Evolutionary conservation across 768 basidiomycete genomes (phyloP), one percentile per base, ranked within the genome.

Genomic region (Collybiopsis confluens): DNA sequence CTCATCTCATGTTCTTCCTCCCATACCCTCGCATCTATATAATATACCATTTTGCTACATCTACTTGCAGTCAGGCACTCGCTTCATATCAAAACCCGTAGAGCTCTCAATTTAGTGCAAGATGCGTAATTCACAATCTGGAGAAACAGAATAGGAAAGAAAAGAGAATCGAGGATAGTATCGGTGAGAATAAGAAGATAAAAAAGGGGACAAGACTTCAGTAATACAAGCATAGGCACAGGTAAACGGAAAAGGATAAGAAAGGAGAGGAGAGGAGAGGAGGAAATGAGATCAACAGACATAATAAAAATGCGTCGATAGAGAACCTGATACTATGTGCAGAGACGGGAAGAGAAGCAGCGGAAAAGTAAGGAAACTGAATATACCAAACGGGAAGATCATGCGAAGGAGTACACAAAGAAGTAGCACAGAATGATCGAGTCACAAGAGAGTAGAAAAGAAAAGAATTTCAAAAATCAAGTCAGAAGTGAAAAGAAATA

Each of bases 141-240:
- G 24, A 16, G 24, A 26, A 43, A 20, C 9, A 13, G 13, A 13
- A 33, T 46, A 33, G n/a, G 8, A 35, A 13, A 26, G 10, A 53
- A 9, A 61, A 62, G 68, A 63, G 61, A 59, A 60, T n/a, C n/a
- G n/a, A n/a, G n/a, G n/a, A n/a, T n/a, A n/a, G n/a, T 21, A 56
- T 35, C 61, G 54, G 60, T 45, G 58, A 60, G 27, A n/a, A 18
- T 9, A 21, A 27, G n/a, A 18, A 23, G 35, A 48, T 3, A 28
- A 48, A 28, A 62, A 40, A 44, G 59, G 59, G 55, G 54, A 52
- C n/a, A 44, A 54, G 56, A 26, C 10, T 35, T 23, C 41, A 56
- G 47, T 59, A 59, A 57, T 45, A 49, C 52, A 53, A 53, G 52
- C 58, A 58, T 52, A 48, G 52, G 46, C 36, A 58, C 37, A 30